A percentile compares a stretch with the other conserved stretches of the same genome.
Evolutionary conservation across 768 basidiomycete species (phyloP).

Genomic region (Tylopilus felleus): DNA sequence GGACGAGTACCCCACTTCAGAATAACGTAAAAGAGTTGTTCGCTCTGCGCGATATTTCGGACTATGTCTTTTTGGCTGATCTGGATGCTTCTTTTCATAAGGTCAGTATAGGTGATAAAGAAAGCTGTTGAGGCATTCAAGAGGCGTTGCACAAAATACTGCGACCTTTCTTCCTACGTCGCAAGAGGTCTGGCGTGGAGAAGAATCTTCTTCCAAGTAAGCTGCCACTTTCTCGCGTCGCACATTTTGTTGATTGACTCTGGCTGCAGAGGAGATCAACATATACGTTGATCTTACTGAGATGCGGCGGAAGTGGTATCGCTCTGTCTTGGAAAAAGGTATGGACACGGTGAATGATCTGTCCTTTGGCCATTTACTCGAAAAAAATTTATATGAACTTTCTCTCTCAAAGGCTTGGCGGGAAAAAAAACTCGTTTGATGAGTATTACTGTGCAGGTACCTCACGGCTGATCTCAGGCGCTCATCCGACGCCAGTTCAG

Average conservation of each 20-base stretch:
- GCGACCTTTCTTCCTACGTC: slow-evolving; percentile 87
- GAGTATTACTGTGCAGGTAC: slow-evolving; percentile 99
- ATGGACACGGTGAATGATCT: slow-evolving; percentile 96
- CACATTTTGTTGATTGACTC: neutral
- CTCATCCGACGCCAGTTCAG: slow-evolving; percentile 19
- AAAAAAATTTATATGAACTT: neutral
- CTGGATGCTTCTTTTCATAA: slow-evolving; percentile 93
- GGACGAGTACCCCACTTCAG: slow-evolving; percentile 97
- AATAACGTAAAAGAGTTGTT: slow-evolving; percentile 97
- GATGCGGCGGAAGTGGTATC: slow-evolving; percentile 99
- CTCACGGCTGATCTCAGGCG: neutral
- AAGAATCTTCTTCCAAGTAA: slow-evolving; percentile 89
- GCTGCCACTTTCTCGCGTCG: slow-evolving; percentile 11
- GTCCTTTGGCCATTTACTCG: slow-evolving; percentile 13
- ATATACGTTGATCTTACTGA: slow-evolving; percentile 96
- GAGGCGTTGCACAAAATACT: slow-evolving; percentile 98
- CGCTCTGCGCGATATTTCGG: slow-evolving; percentile 84
- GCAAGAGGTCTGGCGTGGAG: slow-evolving; percentile 96
- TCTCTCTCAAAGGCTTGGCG: slow-evolving; percentile 59
- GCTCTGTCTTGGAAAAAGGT: slow-evolving; percentile 93
- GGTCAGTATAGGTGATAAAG: slow-evolving; percentile 72
- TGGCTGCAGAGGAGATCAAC: slow-evolving; percentile 83
- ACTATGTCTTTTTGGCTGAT: slow-evolving; percentile 85
- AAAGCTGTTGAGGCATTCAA: slow-evolving; percentile 93
- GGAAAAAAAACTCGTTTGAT: slow-evolving; percentile 95